Evolutionary conservation across 371 early-diverging fungal species (phyloP).

Genomic region (Smittium culicis): DNA sequence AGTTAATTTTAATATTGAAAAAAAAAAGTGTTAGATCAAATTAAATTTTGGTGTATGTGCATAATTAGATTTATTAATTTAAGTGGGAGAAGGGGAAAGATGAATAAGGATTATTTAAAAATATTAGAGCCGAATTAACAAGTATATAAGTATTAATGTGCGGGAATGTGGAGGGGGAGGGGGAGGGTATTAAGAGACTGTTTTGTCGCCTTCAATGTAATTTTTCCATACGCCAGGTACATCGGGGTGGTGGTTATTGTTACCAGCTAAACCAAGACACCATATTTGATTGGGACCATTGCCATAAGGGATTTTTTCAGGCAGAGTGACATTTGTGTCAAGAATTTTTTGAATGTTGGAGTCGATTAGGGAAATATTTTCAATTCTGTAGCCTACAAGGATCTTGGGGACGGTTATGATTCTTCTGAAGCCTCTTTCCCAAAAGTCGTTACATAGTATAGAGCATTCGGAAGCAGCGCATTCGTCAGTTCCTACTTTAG

Average conservation of each 20-base stretch:
- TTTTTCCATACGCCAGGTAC: too few species aligned
- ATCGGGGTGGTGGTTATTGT: slow-evolving; percentile 1
- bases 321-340: neutral
- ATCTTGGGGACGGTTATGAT: slow-evolving; percentile 30
- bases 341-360: neutral
- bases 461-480: slow-evolving; percentile 39
- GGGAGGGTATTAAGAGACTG: too few species aligned
- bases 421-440: slow-evolving; percentile 22
- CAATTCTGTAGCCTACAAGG: slow-evolving; percentile 26
- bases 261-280: neutral
- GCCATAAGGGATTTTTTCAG: neutral
- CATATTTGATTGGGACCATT: neutral
- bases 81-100: too few species aligned
- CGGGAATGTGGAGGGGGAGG: too few species aligned
- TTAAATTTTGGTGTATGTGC: too few species aligned
- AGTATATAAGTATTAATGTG: too few species aligned
- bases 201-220: too few species aligned
- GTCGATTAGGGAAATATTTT: neutral
- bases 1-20: too few species aligned
- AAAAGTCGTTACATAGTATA: slow-evolving; percentile 35
- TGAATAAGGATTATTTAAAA: too few species aligned
- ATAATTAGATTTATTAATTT: too few species aligned
- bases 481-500: slow-evolving; percentile 16
- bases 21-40: too few species aligned
- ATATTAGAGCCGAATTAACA: too few species aligned